Evolutionary conservation across 2,329 filamentous ascomycete genomes (phyloP).

Genomic region (Aspergillus ibericus): DNA sequence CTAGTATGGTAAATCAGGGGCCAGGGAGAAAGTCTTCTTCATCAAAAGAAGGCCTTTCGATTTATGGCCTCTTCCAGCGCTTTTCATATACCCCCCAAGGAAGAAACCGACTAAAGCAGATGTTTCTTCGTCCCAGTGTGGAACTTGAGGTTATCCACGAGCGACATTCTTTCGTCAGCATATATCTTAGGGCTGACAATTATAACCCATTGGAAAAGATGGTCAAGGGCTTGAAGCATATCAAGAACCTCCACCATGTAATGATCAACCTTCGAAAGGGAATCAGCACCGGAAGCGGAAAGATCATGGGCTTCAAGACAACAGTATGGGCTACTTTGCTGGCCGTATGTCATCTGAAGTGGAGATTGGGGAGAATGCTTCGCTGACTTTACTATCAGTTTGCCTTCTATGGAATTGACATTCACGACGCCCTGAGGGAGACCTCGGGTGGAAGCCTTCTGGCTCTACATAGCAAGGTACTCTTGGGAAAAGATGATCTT

Average conservation of each 20-base stretch:
- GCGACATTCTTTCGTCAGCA: slow-evolving; percentile 68
- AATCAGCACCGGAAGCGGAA: slow-evolving; percentile 56
- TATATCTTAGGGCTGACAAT: slow-evolving; percentile 70
- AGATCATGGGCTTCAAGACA: slow-evolving; percentile 58
- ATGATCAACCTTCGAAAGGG: slow-evolving; percentile 76
- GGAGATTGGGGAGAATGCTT: background rate
- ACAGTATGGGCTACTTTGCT: slow-evolving; percentile 73
- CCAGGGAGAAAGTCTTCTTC: slow-evolving; percentile 61
- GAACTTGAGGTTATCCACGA: slow-evolving; percentile 67
- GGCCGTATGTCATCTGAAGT: slow-evolving; percentile 37
- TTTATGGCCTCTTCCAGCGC: slow-evolving; percentile 78
- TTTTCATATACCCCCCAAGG: slow-evolving; percentile 79
- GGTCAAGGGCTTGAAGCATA: slow-evolving; percentile 62
- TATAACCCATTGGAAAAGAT: slow-evolving; percentile 56
- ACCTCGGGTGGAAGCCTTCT: slow-evolving; percentile 56
- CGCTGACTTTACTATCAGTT: slow-evolving; percentile 53
- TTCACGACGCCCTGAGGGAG: slow-evolving; percentile 64
- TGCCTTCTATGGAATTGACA: slow-evolving; percentile 66
- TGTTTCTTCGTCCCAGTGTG: slow-evolving; percentile 76
- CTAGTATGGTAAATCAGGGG: slow-evolving; percentile 75
- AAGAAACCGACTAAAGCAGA: slow-evolving; percentile 68
- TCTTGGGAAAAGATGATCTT: background rate
- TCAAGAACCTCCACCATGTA: slow-evolving; percentile 72
- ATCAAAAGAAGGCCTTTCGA: slow-evolving; percentile 76
- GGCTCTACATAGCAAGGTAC: slow-evolving; percentile 56